Conservation (phyloP, 345 rosid species). For the Moringa oleifera region DNA sequence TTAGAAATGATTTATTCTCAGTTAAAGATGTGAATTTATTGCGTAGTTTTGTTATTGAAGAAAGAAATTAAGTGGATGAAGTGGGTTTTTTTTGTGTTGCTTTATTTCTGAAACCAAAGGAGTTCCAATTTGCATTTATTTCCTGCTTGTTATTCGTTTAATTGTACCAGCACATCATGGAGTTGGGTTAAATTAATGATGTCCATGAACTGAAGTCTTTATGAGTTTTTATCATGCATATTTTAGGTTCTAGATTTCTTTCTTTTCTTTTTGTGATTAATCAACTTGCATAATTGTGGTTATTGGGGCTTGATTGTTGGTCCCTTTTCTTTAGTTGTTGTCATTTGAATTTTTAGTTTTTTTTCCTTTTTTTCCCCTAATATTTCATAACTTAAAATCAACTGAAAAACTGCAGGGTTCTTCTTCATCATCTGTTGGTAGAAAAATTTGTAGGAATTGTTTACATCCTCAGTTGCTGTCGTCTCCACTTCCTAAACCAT, state of each 20-base stretch:
- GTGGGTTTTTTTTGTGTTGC: background rate
- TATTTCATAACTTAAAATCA: slow-evolving; percentile 15
- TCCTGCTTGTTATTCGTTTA: no score
- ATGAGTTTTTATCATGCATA: background rate
- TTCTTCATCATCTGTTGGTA: slow-evolving; percentile 32
- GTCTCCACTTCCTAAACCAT: slow-evolving; percentile 58
- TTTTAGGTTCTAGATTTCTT: background rate
- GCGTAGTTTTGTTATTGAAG: background rate
- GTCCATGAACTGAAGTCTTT: background rate
- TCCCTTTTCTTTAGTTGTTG: no score
- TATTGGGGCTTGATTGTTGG: slow-evolving; percentile 3
- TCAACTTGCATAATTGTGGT: background rate
- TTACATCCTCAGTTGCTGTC: slow-evolving; percentile 28
- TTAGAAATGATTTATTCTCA: no score
- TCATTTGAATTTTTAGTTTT: no score
- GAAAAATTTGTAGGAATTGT: slow-evolving; percentile 27
- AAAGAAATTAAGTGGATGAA: background rate
- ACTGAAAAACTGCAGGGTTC: slow-evolving; percentile 58
- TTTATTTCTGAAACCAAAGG: no score
- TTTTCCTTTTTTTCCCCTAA: no score
- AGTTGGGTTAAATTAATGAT: background rate
- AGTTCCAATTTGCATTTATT: no score
- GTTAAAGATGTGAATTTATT: background rate
- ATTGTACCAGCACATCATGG: no score
- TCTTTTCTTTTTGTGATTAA: no score